phyloP scores from a whole-genome alignment of 352 stramenopile species.

The Phytopythium boreale region DNA sequence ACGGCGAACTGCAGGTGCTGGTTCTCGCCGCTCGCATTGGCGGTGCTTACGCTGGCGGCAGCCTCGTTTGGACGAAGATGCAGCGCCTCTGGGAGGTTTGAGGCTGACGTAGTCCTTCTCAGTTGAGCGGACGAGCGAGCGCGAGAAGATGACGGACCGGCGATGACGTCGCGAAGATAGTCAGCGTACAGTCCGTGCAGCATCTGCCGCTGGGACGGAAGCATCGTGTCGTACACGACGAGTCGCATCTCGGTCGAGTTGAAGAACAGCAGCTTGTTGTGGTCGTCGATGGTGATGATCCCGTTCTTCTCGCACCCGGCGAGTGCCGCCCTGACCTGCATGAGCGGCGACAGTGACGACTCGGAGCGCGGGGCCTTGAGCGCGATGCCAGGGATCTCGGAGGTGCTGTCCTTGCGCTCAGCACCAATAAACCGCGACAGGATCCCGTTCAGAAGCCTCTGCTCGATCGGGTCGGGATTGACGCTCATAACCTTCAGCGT shows the following conservation, averaged over 20 bases:
- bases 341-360: slow-evolving; percentile 35
- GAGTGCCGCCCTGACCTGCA: slow-evolving; percentile 56
- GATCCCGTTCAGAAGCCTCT: slow-evolving; percentile 54
- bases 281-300: slow-evolving; percentile 45
- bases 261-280: slow-evolving; percentile 63
- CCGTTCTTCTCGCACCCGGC: slow-evolving; percentile 61
- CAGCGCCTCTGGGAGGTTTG: background rate
- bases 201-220: slow-evolving; percentile 60
- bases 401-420: slow-evolving; percentile 31
- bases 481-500: slow-evolving; percentile 68
- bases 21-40: background rate
- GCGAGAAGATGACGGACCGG: background rate
- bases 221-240: slow-evolving; percentile 38
- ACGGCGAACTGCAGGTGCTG: slow-evolving; percentile 58
- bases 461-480: slow-evolving; percentile 57
- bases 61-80: background rate
- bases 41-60: background rate
- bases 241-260: slow-evolving; percentile 58
- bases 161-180: slow-evolving; percentile 40
- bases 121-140: background rate
- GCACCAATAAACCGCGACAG: slow-evolving; percentile 39
- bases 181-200: slow-evolving; percentile 63
- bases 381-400: slow-evolving; percentile 22
- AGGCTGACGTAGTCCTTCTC: background rate
- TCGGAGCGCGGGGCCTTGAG: slow-evolving; percentile 38